A percentile compares a stretch with the other conserved stretches of the same genome.
These are phyloP conservation scores for Lenzites betulinus DNA, from an alignment of 768 basidiomycete genomes.

Conservation along the genomic window DNA sequence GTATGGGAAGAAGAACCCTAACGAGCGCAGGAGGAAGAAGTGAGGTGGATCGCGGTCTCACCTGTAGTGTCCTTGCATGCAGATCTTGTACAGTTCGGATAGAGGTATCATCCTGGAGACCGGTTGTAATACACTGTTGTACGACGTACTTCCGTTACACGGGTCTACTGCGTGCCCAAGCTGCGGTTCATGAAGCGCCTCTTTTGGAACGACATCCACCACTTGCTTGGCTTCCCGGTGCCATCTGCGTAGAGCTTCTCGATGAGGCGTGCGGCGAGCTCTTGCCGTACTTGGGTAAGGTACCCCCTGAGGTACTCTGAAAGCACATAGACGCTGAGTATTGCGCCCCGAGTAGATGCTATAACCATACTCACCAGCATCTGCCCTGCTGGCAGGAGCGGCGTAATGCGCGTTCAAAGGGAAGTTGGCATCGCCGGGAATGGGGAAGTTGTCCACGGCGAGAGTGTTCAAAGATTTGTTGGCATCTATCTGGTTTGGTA, in stretches of 20 bases:
- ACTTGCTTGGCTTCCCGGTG: constrained; percentile 94
- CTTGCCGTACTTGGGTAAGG: constrained; percentile 90
- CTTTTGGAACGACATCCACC: constrained; percentile 99
- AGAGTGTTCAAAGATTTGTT: constrained; percentile 87
- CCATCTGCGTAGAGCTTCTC: constrained; percentile 93
- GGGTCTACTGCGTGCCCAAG: constrained; percentile 55
- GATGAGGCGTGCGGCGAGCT: constrained; percentile 82
- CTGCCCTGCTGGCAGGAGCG: constrained; percentile 69
- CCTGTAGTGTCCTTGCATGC: background rate
- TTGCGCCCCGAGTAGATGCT: background rate
- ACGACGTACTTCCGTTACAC: constrained; percentile 19
- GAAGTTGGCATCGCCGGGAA: constrained; percentile 97
- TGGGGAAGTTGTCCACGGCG: constrained; percentile 89
- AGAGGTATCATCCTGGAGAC: constrained; percentile 23
- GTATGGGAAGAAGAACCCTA: constrained; percentile 87
- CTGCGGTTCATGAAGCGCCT: constrained; percentile 94
- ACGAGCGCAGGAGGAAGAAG: constrained; percentile 70
- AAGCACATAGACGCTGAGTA: background rate
- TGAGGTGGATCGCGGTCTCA: constrained; percentile 3
- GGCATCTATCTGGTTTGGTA: constrained; percentile 81
- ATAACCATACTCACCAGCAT: constrained; percentile 62
- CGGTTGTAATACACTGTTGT: constrained; percentile 27
- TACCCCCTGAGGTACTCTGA: constrained; percentile 89
- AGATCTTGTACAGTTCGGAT: background rate
- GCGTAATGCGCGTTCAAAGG: constrained; percentile 92